Evolutionary conservation across 1,284 basidiomycete genomes (phyloP), one percentile per base, ranked within the genome.

Genomic region (Xanthoconium separans): DNA sequence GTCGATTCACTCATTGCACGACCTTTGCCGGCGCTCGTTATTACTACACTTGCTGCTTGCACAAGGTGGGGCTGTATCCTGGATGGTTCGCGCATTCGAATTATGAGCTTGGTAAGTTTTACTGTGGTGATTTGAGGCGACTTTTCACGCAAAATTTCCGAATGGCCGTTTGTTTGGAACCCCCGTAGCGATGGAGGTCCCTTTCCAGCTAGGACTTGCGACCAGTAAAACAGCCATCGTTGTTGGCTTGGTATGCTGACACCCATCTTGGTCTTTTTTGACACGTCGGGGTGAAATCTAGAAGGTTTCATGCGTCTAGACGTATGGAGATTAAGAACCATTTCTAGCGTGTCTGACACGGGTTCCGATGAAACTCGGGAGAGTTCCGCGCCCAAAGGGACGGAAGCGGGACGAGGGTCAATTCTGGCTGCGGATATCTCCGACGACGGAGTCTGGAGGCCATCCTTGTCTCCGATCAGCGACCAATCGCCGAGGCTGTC

Each of bases 221-320:
- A 82, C 87, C 87, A 90, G 63, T 90, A 90, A 59, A 80, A 78
- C 13, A 91, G 71, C 77, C 84, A 91, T 13, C 88, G 79, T 6
- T 81, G 77, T 66, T 90, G 89, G 56, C 84, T 87, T 0, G 88
- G 86, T 58, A 91, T 89, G 60, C 84, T 89, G 36, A 90, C 85
- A 16, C 87, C 87, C 64, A 81, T 82, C 61, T 81, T 83, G 20
- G 66, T 61, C 58, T 81, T 83, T 55, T 73, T 74, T 18, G 74
- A 72, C 1, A 46, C 29, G 39, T 37, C 30, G 16, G 43, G 39
- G 15, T 44, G 54, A 29, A 50, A 18, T 39, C 54, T 47, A n/a
- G 54, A 44, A 4, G 74, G 62, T 60, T 83, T 87, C 88, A 91
- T 91, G 8, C 88, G 79, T 42, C 79, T 76, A 0, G 83, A 77